Evolutionary conservation across 495 filamentous ascomycete genomes (phyloP), one percentile per base, ranked within the genome.

Genomic region (Hyaloscypha variabilis): DNA sequence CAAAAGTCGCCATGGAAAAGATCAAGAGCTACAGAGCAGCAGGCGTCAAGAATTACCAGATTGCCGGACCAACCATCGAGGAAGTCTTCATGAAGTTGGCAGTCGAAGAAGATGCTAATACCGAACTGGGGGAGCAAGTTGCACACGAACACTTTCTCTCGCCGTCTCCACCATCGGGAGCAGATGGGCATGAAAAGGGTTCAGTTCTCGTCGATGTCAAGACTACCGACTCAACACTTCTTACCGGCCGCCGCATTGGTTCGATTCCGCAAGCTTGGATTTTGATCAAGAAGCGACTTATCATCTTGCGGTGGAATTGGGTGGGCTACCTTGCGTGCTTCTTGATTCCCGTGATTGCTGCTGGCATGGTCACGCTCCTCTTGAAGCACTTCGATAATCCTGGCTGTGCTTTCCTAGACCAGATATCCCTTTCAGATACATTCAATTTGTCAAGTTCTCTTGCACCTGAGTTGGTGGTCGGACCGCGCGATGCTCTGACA

Each of bases 41-140:
- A 3, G 85, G 83, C 0, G 82, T 91, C 56, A 77, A 78, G 3
- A 87, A 93, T 39, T 93, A 91, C 72, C 86, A 88, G 54, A 88
- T 94, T 56, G 86, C 84, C 30, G 92, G 91, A 0, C 92, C 92
- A 3, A 94, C 90, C 0, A 93, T 96, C 63, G 91, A 93, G 70
- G 90, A 93, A 68, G 90, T 94, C 0, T 96, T 96, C 75, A 75
- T 95, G 68, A 90, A 90, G 64, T 81, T 95, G 42, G 91, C 91
- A 0, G 88, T 89, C 59, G 90, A 93, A 69, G 78, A 83, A 60
- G 73, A 74, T 58, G 73, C 70, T 8, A 77, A 82, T 13, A 42
- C 25, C 62, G 55, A 54, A 6, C 11, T 21, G n/a, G 39, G 19
- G 6, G 63, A 66, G 64, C 71, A 29, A 28, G 30, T 62, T 10